These are phyloP conservation scores for Thalassiosira ordinaria DNA, from an alignment of 352 stramenopile species.

Conservation along the genomic window DNA sequence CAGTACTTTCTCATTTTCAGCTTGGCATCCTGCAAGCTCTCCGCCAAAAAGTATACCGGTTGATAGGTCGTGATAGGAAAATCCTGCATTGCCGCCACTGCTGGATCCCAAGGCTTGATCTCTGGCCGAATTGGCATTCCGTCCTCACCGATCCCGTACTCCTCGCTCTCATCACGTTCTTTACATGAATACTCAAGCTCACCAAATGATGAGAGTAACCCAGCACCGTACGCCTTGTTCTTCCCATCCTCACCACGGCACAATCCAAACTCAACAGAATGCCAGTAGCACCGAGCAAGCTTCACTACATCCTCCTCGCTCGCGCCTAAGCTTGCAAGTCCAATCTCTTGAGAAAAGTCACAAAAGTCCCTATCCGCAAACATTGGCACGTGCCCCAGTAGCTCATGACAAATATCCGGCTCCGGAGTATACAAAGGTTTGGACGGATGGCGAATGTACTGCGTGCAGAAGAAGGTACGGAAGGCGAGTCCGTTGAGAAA, in stretches of 20 bases:
- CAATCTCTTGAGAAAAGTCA: constrained; percentile 96
- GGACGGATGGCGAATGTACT: constrained; percentile 90
- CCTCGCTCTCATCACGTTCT: constrained; percentile 46
- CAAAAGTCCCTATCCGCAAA: constrained; percentile 98
- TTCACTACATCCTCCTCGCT: constrained; percentile 94
- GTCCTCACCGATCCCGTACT: constrained; percentile 43
- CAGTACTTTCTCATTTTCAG: constrained; percentile 94
- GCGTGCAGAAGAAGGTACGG: constrained; percentile 97
- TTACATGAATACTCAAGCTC: constrained; percentile 96
- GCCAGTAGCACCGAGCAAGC: constrained; percentile 97
- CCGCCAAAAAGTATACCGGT: constrained; percentile 96
- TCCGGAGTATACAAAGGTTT: constrained; percentile 97
- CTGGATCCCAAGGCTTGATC: constrained; percentile 94
- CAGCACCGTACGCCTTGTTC: constrained; percentile 96
- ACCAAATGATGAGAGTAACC: constrained; percentile 95
- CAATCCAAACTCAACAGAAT: constrained; percentile 97
- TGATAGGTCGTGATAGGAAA: constrained; percentile 98
- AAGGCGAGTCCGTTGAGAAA: constrained; percentile 98
- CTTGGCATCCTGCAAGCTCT: constrained; percentile 93
- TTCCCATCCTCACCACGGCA: constrained; percentile 92
- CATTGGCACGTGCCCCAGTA: constrained; percentile 92
- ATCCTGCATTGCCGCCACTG: constrained; percentile 91
- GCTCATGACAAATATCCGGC: constrained; percentile 97
- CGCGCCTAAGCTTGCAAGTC: constrained; percentile 93
- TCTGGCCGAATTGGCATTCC: constrained; percentile 78